These are phyloP conservation scores for Vaccinium macrocarpon DNA, from an alignment of 148 eudicot species.

Conservation along the genomic window DNA sequence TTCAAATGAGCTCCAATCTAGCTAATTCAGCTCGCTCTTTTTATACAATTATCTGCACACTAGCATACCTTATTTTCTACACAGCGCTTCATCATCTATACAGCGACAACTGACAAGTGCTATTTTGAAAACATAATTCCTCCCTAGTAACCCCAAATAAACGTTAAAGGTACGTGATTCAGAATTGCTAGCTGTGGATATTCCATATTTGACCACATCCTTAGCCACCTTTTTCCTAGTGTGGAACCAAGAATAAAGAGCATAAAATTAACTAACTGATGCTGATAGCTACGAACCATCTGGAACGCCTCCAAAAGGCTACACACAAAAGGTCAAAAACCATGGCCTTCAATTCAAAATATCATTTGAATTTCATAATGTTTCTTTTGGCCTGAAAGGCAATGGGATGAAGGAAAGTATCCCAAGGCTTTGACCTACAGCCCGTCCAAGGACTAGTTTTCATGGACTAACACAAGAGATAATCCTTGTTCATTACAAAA, in stretches of 20 bases:
- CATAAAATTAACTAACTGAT: conserved; percentile 16
- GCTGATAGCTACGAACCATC: conserved; percentile 14
- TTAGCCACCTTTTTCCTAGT: neutral
- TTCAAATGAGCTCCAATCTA: too few species aligned
- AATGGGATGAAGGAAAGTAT: neutral
- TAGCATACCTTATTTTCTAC: too few species aligned
- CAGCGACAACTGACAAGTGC: neutral
- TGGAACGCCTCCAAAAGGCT: neutral
- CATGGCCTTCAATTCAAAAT: conserved; percentile 2
- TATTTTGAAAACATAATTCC: neutral
- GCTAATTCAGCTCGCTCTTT: too few species aligned
- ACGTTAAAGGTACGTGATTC: neutral
- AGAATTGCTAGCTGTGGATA: neutral
- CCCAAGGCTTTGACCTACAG: neutral
- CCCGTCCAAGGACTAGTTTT: neutral
- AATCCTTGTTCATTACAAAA: neutral
- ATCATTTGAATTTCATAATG: conserved; percentile 7
- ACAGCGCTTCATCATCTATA: neutral
- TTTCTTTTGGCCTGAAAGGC: conserved; percentile 9
- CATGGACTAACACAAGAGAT: neutral
- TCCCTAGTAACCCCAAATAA: neutral
- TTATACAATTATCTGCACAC: too few species aligned
- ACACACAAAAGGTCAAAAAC: conserved; percentile 11
- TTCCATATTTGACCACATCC: neutral
- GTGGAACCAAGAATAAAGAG: neutral